Conservation (phyloP, 805 yeast species). For the Candida suzukii region DNA sequence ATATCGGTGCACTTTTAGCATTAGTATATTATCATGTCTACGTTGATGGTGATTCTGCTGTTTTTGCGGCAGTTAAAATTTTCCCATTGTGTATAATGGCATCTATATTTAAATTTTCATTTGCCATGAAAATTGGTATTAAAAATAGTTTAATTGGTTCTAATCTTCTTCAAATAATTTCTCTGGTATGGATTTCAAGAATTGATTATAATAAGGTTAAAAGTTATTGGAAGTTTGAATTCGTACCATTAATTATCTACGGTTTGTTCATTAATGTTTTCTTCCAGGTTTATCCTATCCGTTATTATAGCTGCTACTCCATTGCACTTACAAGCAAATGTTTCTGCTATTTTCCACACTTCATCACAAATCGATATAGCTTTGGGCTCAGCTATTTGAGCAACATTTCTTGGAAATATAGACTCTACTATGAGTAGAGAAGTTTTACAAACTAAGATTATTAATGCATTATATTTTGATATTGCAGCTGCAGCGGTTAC, state of each 20-base stretch:
- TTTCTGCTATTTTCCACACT: constrained; percentile 1
- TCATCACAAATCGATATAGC: not conserved
- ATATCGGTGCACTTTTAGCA: constrained; percentile 2
- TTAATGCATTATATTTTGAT: not conserved
- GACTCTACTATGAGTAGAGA: not conserved
- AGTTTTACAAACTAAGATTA: constrained; percentile 1
- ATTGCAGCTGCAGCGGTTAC: not conserved
- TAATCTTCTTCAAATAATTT: constrained; percentile 7
- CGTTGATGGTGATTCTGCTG: constrained; percentile 21
- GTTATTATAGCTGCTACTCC: constrained; percentile 17
- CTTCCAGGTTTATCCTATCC: constrained; percentile 27
- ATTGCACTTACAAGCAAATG: constrained; percentile 1
- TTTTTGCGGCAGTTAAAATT: constrained; percentile 29
- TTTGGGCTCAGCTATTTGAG: not conserved
- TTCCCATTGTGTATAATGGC: constrained; percentile 28
- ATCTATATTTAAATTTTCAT: constrained; percentile 8
- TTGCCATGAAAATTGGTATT: constrained; percentile 14
- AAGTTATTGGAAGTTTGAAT: constrained; percentile 17
- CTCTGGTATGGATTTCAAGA: constrained; percentile 13
- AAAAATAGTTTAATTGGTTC: constrained; percentile 11
- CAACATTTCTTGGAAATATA: not conserved
- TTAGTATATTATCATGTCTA: constrained; percentile 19
- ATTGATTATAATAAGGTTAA: constrained; percentile 8
- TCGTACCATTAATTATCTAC: constrained; percentile 15
- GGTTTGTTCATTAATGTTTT: constrained; percentile 21